phyloP scores from a whole-genome alignment of 805 yeast genomes.

The Metschnikowia drakensbergensis region DNA sequence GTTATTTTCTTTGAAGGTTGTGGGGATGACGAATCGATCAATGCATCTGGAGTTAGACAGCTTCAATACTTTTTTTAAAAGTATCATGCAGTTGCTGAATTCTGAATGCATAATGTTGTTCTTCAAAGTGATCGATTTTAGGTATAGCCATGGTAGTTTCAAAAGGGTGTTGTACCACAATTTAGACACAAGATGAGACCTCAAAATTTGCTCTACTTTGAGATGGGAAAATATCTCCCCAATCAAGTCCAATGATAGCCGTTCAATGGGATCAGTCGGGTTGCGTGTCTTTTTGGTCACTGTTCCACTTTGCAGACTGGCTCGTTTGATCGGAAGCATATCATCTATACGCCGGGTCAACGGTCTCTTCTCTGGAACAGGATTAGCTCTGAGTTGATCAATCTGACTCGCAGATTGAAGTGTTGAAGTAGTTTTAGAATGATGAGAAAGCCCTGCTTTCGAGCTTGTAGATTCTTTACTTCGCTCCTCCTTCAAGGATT shows the following conservation, averaged over 20 bases:
- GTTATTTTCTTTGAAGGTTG: constrained; percentile 21
- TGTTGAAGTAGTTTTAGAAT: neutral
- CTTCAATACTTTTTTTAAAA: constrained; percentile 24
- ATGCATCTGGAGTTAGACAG: constrained; percentile 17
- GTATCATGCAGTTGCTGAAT: constrained; percentile 26
- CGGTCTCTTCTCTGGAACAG: too few species aligned
- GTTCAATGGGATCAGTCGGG: constrained; percentile 25
- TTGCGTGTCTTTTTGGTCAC: neutral
- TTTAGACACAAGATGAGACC: constrained; percentile 32
- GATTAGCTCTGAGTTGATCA: neutral
- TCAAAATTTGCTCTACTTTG: constrained; percentile 20
- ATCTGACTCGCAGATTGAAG: neutral
- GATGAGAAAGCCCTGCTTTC: neutral
- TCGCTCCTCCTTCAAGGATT: constrained; percentile 18
- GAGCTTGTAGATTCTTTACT: neutral
- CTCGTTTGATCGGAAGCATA: constrained; percentile 20
- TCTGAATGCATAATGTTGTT: constrained; percentile 26
- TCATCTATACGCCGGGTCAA: constrained; percentile 11
- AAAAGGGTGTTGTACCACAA: constrained; percentile 31
- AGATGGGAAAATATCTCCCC: constrained; percentile 24
- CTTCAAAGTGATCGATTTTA: constrained; percentile 20
- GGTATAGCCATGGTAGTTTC: constrained; percentile 26
- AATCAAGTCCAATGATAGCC: constrained; percentile 31
- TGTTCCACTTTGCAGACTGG: neutral
- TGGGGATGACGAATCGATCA: constrained; percentile 21